Percentiles rank a stretch among this genome's conserved stretches.
These are phyloP conservation scores for Diplosphaera chodatii DNA, from an alignment of 139 green algal genomes.

Conservation along the genomic window DNA sequence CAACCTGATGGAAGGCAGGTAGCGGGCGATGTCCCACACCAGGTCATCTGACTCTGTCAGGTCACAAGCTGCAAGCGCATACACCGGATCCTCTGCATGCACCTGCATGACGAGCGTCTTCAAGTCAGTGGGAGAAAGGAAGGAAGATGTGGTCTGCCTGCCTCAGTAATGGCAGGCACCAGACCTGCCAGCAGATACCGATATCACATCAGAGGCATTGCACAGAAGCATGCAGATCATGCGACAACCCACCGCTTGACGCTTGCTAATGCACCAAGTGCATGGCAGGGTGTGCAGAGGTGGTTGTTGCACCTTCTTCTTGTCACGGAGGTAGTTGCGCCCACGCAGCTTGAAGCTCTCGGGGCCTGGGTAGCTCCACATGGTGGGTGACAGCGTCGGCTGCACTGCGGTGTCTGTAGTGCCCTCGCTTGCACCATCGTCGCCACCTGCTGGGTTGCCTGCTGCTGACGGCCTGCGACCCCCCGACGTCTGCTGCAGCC, in stretches of 20 bases:
- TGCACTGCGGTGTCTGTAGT: not conserved
- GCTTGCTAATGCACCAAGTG: too few relatives aligned
- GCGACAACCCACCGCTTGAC: too few relatives aligned
- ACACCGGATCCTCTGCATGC: conserved; percentile 32
- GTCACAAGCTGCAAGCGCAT: conserved; percentile 36
- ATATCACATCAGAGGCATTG: too few relatives aligned
- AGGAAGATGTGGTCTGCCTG: too few relatives aligned
- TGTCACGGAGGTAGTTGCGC: conserved; percentile 16
- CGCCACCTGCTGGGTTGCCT: not conserved
- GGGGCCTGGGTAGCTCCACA: conserved; percentile 40
- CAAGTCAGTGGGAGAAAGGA: too few relatives aligned
- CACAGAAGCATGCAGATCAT: too few relatives aligned
- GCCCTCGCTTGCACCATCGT: not conserved
- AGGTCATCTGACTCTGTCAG: conserved; percentile 47
- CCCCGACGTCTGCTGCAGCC: too few relatives aligned
- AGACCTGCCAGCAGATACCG: too few relatives aligned
- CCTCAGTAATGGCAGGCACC: too few relatives aligned
- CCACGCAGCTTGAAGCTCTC: conserved; percentile 25
- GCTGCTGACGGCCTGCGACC: too few relatives aligned
- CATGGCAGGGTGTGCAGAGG: not conserved
- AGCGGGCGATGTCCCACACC: conserved; percentile 34
- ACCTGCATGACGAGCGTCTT: too few relatives aligned
- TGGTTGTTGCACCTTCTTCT: not conserved
- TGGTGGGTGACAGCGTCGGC: conserved; percentile 18
- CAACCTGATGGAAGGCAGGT: conserved; percentile 29